These are phyloP conservation scores for Xylaria nigripes DNA, from an alignment of 495 filamentous ascomycete species.

Conservation along the genomic window DNA sequence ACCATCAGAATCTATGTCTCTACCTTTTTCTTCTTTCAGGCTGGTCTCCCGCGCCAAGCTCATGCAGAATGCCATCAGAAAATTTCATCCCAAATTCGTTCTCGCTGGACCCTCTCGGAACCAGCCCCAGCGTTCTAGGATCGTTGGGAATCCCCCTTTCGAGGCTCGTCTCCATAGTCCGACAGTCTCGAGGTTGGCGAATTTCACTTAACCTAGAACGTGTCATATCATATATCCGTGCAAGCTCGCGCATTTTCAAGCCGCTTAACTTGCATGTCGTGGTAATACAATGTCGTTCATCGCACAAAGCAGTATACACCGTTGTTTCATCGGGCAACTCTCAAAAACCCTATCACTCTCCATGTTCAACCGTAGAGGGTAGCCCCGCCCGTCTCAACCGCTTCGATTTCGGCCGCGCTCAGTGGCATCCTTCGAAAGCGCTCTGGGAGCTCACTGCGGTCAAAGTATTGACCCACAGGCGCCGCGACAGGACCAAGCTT, in stretches of 20 bases:
- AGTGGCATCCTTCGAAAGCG: slow-evolving; percentile 71
- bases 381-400: slow-evolving; percentile 86
- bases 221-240: neutral
- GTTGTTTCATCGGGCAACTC: slow-evolving; percentile 1
- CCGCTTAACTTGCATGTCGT: neutral
- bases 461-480: slow-evolving; percentile 69
- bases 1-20: neutral
- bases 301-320: slow-evolving; percentile 5
- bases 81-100: neutral
- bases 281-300: slow-evolving; percentile 11
- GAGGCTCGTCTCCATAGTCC: neutral
- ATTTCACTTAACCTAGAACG: neutral
- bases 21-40: neutral
- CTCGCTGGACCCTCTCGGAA: neutral
- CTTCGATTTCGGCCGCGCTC: slow-evolving; percentile 81
- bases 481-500: slow-evolving; percentile 64
- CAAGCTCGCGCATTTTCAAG: neutral
- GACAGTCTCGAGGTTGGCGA: neutral
- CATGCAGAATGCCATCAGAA: neutral
- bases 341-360: neutral
- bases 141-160: neutral
- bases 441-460: slow-evolving; percentile 75
- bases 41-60: neutral
- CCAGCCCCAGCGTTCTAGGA: neutral
- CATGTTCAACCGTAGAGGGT: slow-evolving; percentile 29